These are phyloP conservation scores for Beauveria medogensis DNA, from an alignment of 2,329 filamentous ascomycete species.

Conservation along the genomic window DNA sequence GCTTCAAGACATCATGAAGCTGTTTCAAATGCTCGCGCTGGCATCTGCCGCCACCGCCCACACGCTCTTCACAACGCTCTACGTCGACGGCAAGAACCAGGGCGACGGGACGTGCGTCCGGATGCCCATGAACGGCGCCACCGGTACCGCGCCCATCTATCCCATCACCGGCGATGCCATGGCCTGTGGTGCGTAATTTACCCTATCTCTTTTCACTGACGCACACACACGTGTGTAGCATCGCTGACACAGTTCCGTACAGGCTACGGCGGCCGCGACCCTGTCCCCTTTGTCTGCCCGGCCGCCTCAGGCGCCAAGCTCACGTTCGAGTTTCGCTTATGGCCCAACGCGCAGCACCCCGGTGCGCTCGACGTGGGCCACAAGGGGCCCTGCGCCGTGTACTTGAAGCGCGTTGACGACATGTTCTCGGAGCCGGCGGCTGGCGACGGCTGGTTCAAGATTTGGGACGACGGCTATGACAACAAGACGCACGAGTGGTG, in stretches of 20 bases:
- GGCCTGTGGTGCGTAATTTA: conserved; percentile 54
- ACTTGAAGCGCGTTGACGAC: conserved; percentile 60
- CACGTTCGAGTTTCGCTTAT: conserved; percentile 59
- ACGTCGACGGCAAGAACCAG: conserved; percentile 53
- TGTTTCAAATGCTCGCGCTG: conserved; percentile 26
- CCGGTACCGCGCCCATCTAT: conserved; percentile 49
- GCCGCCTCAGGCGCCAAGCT: conserved; percentile 45
- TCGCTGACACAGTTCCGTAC: conserved; percentile 10
- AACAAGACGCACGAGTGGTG: conserved; percentile 52
- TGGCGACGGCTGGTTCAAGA: conserved; percentile 70
- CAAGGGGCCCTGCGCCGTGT: conserved; percentile 64
- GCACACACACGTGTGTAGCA: not conserved
- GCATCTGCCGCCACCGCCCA: conserved; percentile 41
- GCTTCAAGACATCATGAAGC: conserved; percentile 27
- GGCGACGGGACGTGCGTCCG: conserved; percentile 66
- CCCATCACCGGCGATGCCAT: conserved; percentile 53
- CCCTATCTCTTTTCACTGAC: not conserved
- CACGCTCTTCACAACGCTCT: conserved; percentile 56
- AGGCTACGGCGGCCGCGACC: conserved; percentile 36
- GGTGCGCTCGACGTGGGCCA: conserved; percentile 53
- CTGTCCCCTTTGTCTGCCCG: conserved; percentile 42
- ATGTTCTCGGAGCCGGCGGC: conserved; percentile 43
- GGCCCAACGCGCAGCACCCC: conserved; percentile 45
- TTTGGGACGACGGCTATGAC: conserved; percentile 63
- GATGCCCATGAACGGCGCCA: conserved; percentile 47